These are phyloP conservation scores for Schizosaccharomyces japonicus DNA, from an alignment of 805 yeast genomes.

Conservation along the genomic window DNA sequence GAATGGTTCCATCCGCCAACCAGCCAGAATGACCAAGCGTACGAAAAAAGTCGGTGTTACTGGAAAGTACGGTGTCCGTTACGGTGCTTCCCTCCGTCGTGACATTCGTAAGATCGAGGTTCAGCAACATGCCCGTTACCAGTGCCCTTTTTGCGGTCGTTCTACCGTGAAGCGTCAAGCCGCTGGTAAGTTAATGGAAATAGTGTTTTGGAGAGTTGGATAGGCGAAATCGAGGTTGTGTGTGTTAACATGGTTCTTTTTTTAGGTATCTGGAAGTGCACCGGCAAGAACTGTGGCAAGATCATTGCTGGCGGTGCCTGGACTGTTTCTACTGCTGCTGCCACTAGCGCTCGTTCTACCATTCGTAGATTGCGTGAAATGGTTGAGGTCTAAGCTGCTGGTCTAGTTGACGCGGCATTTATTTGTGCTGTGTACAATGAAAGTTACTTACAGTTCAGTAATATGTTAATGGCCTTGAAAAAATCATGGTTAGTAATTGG, in stretches of 20 bases:
- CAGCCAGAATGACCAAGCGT: conserved; percentile 62
- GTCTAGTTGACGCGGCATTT: conserved; percentile 2
- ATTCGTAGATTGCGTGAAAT: conserved; percentile 99
- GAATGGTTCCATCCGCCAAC: not conserved
- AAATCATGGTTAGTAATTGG: conserved; percentile 2
- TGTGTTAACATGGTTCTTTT: not conserved
- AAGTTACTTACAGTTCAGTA: not conserved
- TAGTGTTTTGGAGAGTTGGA: not conserved
- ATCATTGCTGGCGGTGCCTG: conserved; percentile 99
- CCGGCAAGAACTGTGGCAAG: conserved; percentile 55
- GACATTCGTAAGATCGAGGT: conserved; percentile 97
- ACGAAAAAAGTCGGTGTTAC: conserved; percentile 99
- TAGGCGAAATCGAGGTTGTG: not conserved
- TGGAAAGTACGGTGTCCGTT: conserved; percentile 99
- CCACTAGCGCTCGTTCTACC: conserved; percentile 99
- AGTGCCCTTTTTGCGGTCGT: conserved; percentile 99
- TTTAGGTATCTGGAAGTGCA: conserved; percentile 67
- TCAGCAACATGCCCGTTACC: conserved; percentile 96
- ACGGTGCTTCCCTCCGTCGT: conserved; percentile 99
- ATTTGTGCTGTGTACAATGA: conserved; percentile 5
- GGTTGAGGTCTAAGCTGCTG: conserved; percentile 73
- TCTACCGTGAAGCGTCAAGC: conserved; percentile 92
- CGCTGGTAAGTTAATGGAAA: conserved; percentile 30
- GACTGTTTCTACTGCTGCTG: conserved; percentile 97
- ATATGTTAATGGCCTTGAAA: not conserved